These are phyloP conservation scores for Penicillium sp. DNA, from an alignment of 2,329 filamentous ascomycete genomes.

Conservation along the genomic window DNA sequence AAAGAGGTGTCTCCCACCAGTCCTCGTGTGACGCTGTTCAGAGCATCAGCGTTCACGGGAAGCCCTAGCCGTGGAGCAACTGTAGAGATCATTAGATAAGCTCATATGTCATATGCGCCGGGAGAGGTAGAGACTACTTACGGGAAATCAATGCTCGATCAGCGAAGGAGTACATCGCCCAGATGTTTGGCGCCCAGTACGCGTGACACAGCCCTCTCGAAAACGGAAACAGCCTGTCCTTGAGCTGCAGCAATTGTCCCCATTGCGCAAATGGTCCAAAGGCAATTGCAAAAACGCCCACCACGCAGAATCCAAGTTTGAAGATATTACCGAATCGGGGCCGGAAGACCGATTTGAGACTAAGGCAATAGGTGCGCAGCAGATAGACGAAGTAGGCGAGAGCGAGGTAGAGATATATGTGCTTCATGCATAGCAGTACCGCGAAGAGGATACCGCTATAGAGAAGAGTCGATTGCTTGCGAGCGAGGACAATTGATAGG, in stretches of 20 bases:
- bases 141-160: conserved; percentile 80
- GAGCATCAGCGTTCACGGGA: conserved; percentile 66
- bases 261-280: conserved; percentile 85
- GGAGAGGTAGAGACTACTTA: conserved; percentile 46
- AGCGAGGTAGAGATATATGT: conserved; percentile 95
- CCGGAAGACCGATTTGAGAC: conserved; percentile 69
- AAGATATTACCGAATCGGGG: conserved; percentile 75
- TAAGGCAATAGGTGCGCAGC: conserved; percentile 83
- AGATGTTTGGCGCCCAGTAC: conserved; percentile 97
- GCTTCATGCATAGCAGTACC: conserved; percentile 85
- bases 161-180: conserved; percentile 92
- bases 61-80: conserved; percentile 81
- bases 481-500: conserved; percentile 78
- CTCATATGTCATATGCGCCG: neutral
- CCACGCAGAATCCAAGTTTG: conserved; percentile 75
- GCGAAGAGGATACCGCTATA: conserved; percentile 81
- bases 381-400: conserved; percentile 95
- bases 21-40: conserved; percentile 87
- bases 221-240: conserved; percentile 87
- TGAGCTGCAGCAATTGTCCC: conserved; percentile 79
- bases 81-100: conserved; percentile 43
- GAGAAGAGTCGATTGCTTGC: conserved; percentile 70
- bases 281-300: conserved; percentile 69
- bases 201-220: conserved; percentile 91
- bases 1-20: conserved; percentile 92